phyloP scores from a whole-genome alignment of 306 rosid species.

The Pyrus bretschneideri region DNA sequence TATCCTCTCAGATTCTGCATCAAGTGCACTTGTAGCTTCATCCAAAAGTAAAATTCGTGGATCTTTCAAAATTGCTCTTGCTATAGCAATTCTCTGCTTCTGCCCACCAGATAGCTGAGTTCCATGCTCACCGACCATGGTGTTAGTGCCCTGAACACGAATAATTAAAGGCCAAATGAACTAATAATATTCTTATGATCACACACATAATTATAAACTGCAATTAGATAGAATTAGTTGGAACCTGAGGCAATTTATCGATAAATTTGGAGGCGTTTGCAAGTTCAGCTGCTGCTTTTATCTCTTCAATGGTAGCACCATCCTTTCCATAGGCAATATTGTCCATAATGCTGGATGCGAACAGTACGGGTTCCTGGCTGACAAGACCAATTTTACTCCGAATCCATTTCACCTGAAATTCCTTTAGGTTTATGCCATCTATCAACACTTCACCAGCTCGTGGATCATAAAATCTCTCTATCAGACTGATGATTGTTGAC shows the following conservation, averaged over 20 bases:
- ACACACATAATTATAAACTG: background rate
- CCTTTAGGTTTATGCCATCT: slow-evolving; percentile 70
- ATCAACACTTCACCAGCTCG: slow-evolving; percentile 66
- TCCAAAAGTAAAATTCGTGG: slow-evolving; percentile 80
- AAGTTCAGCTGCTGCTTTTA: slow-evolving; percentile 61
- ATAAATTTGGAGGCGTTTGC: slow-evolving; percentile 89
- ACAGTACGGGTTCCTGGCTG: slow-evolving; percentile 87
- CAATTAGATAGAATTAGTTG: background rate
- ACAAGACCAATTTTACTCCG: slow-evolving; percentile 92
- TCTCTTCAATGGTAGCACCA: slow-evolving; percentile 74
- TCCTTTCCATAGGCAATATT: slow-evolving; percentile 88
- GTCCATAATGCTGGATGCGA: slow-evolving; percentile 74
- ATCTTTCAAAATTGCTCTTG: slow-evolving; percentile 79
- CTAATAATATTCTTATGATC: background rate
- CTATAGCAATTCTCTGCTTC: slow-evolving; percentile 86
- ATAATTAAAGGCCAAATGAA: background rate
- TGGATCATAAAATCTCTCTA: slow-evolving; percentile 90
- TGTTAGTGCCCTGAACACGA: slow-evolving; percentile 62
- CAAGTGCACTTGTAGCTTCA: slow-evolving; percentile 95
- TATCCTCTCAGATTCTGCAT: slow-evolving; percentile 82
- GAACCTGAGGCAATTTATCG: slow-evolving; percentile 81
- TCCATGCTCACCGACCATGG: slow-evolving; percentile 89
- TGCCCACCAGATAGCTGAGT: slow-evolving; percentile 90
- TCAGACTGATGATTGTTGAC: slow-evolving; percentile 73
- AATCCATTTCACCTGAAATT: slow-evolving; percentile 80